Evolutionary conservation across 2,329 filamentous ascomycete genomes (phyloP).

Genomic region (Lecanicillium sp.): DNA sequence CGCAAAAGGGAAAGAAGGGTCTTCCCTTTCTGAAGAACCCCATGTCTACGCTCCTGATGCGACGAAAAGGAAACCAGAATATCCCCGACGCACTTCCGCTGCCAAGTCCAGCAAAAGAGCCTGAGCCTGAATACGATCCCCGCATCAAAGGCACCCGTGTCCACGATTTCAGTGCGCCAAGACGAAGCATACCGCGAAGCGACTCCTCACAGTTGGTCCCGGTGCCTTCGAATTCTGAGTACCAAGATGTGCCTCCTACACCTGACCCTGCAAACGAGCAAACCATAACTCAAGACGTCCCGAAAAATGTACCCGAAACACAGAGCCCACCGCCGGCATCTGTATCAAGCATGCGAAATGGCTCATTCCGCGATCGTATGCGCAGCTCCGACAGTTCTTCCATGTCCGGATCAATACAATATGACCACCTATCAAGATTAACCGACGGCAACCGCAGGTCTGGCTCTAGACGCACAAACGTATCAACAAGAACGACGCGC

Average conservation of each 20-base stretch:
- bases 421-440: constrained; percentile 1
- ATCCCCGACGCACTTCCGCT: constrained; percentile 31
- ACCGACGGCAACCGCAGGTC: constrained; percentile 8
- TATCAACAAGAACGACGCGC: constrained; percentile 29
- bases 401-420: constrained; percentile 6
- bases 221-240: not conserved
- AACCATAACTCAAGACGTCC: not conserved
- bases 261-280: not conserved
- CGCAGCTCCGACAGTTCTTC: constrained; percentile 9
- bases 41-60: constrained; percentile 45
- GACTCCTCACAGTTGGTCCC: not conserved
- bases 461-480: constrained; percentile 1
- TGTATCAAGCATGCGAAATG: not conserved
- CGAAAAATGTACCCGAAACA: not conserved
- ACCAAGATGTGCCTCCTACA: not conserved
- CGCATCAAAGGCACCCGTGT: constrained; percentile 51
- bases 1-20: constrained; percentile 38
- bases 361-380: constrained; percentile 1
- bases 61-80: constrained; percentile 42
- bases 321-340: not conserved
- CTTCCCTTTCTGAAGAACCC: constrained; percentile 46
- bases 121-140: constrained; percentile 45
- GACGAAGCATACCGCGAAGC: constrained; percentile 18
- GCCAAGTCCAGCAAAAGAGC: constrained; percentile 27
- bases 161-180: constrained; percentile 53